These are phyloP conservation scores for Climacium dendroides DNA, from an alignment of 225 moss, liverwort and hornwort genomes.

Conservation along the genomic window DNA sequence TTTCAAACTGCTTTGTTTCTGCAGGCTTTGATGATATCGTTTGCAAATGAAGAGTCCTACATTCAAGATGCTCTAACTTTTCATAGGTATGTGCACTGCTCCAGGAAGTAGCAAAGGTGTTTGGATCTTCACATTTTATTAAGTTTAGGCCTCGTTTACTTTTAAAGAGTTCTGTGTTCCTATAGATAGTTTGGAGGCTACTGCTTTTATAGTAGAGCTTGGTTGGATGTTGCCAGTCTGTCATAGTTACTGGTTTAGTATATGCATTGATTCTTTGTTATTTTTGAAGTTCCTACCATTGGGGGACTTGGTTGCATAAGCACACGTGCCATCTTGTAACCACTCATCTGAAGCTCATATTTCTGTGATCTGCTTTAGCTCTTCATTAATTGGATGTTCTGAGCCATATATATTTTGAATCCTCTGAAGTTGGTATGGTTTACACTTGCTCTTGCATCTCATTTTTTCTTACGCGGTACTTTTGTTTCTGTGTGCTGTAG, in stretches of 20 bases:
- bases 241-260: neutral
- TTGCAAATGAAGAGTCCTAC: slow-evolving; percentile 33
- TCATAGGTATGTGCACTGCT: slow-evolving; percentile 35
- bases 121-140: neutral
- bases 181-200: neutral
- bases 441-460: neutral
- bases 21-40: slow-evolving; percentile 47
- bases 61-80: slow-evolving; percentile 41
- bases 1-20: neutral
- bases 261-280: neutral
- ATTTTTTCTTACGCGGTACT: neutral
- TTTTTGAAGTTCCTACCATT: neutral
- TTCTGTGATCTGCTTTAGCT: neutral
- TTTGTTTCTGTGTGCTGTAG: slow-evolving; percentile 23
- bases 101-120: neutral
- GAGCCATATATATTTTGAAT: neutral
- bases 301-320: neutral
- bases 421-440: neutral
- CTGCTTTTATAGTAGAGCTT: neutral
- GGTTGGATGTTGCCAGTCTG: neutral
- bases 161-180: neutral
- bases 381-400: neutral
- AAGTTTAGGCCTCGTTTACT: neutral
- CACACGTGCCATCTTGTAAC: neutral
- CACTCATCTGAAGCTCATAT: neutral